phyloP scores from a whole-genome alignment of 441 rosid species.

The Corymbia citriodora region DNA sequence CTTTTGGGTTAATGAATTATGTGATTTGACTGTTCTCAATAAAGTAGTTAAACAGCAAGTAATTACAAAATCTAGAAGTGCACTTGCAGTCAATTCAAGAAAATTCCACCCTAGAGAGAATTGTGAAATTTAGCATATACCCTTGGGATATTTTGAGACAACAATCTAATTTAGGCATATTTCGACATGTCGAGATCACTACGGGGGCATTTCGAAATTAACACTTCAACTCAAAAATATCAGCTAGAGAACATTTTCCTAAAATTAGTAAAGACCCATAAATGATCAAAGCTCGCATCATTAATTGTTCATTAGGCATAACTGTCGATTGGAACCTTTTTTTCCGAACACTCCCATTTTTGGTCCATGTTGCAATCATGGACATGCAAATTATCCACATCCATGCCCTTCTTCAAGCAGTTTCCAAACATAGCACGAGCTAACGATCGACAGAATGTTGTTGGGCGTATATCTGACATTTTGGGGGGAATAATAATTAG shows the following conservation, averaged over 20 bases:
- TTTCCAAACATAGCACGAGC: not conserved
- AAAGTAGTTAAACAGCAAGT: too few species aligned
- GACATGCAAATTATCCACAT: not conserved
- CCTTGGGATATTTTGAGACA: not conserved
- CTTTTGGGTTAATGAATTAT: not conserved
- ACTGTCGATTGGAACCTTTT: not conserved
- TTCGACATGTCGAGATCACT: not conserved
- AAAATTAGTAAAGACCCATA: not conserved
- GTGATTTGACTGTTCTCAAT: too few species aligned
- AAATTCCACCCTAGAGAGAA: not conserved
- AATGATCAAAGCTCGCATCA: not conserved
- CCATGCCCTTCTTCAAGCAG: not conserved
- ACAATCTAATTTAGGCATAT: not conserved
- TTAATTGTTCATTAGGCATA: not conserved
- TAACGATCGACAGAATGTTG: not conserved
- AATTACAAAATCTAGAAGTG: not conserved
- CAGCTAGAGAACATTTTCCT: not conserved
- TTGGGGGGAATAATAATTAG: not conserved
- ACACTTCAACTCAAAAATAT: not conserved
- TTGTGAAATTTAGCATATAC: not conserved
- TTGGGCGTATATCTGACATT: not conserved
- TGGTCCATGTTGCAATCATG: not conserved
- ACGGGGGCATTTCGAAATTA: not conserved
- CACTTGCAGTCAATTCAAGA: not conserved
- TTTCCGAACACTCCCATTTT: not conserved